These are phyloP conservation scores for Rutstroemia sp. DNA, from an alignment of 2,329 filamentous ascomycete genomes.

Conservation along the genomic window DNA sequence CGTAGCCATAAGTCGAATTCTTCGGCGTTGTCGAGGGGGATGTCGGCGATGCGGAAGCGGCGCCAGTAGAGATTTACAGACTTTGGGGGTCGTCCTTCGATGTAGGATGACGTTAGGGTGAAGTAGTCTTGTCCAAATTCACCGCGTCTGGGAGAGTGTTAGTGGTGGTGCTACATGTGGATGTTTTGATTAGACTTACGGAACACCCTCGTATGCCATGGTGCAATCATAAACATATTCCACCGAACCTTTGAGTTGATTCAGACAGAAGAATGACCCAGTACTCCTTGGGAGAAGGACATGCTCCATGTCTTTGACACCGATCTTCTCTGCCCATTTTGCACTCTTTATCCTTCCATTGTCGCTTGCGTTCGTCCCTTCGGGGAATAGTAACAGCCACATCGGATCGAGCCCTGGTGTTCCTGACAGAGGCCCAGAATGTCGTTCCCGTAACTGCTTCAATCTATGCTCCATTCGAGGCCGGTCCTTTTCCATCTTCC, in stretches of 20 bases:
- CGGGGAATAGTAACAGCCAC: conserved; percentile 85
- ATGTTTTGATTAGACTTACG: conserved; percentile 49
- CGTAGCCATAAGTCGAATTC: conserved; percentile 80
- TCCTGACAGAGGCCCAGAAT: conserved; percentile 45
- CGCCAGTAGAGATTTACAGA: conserved; percentile 98
- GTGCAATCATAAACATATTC: conserved; percentile 91
- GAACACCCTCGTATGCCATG: conserved; percentile 88
- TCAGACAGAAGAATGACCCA: conserved; percentile 71
- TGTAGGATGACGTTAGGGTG: conserved; percentile 77
- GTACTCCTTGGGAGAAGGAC: conserved; percentile 73
- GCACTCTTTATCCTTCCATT: conserved; percentile 65
- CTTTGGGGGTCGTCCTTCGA: conserved; percentile 82
- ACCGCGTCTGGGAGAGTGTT: conserved; percentile 40
- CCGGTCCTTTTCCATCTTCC: conserved; percentile 77
- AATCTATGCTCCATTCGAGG: conserved; percentile 69
- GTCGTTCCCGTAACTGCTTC: conserved; percentile 55
- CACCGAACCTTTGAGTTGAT: conserved; percentile 64
- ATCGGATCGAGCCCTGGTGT: conserved; percentile 62
- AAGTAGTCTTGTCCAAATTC: conserved; percentile 89
- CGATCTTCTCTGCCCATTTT: conserved; percentile 69
- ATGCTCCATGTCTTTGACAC: conserved; percentile 65
- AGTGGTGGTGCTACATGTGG: background rate
- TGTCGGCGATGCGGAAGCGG: conserved; percentile 70
- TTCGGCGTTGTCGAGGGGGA: conserved; percentile 67
- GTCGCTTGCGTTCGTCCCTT: conserved; percentile 73